Base-by-base conservation (phyloP, 169 alveolate genomes). In the Ophryocystis elektroscirrha region DNA sequence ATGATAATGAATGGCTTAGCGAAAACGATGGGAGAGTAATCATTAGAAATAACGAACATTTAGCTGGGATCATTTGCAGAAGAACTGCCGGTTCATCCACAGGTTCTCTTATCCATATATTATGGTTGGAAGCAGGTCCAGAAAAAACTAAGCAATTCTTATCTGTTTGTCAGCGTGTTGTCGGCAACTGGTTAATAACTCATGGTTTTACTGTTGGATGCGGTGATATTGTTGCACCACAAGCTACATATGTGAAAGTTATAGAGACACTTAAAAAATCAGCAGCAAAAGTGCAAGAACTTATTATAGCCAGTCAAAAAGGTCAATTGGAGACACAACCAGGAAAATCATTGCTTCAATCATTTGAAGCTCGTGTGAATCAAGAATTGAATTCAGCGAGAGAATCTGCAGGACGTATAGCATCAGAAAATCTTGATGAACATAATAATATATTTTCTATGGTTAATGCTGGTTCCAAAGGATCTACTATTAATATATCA, bases 101-200 rank as follows among this genome's bases (percentile, higher is more conserved):
- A 44, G 97, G 98, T 6, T 91, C 96, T 23, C 74, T 94, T 22
- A 78, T 94, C 48, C 99, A 94, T 73, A 70, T 85, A 35, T 73
- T 89, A 44, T 91, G 96, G 96, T 88, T 84, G 37, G 98, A 94
- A 53, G 78, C 76, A 25, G 98, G 99, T 2, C 96, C 97, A 5
- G 93, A 89, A 51, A 67, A 75, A 36, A 83, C 96, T 18, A 77
- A 81, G 52, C 92, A 86, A 57, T 89, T 92, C 67, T 62, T 95
- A 52, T 83, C 97, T 1, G 73, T 89, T 37, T 55, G 76, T 50
- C 91, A 93, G 63, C 84, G 84, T 74, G 84, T 93, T 32, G 91
- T 90, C 19, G 91, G 93, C 75, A 83, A 84, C 63, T 95, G 97
- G 97, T 79, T 95, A 37, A 78, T 87, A 16, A 81, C 84, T 60